These are phyloP conservation scores for Phanerochaete carnosa DNA, from an alignment of 768 basidiomycete species.

Conservation along the genomic window DNA sequence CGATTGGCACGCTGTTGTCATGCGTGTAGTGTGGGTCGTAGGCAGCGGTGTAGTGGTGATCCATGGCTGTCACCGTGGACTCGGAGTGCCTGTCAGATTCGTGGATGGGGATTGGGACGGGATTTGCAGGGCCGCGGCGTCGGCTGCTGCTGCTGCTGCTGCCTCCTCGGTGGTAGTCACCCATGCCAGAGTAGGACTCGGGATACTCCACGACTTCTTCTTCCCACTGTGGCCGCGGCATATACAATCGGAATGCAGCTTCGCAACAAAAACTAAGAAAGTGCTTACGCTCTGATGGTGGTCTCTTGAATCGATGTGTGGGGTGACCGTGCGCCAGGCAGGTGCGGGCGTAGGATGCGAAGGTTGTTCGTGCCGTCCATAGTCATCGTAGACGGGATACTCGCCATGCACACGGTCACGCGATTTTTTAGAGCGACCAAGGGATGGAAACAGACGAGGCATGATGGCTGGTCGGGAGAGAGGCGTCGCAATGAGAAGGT, in stretches of 20 bases:
- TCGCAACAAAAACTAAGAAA: no score
- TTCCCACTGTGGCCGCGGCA: slow-evolving; percentile 5
- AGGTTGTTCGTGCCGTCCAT: slow-evolving; percentile 18
- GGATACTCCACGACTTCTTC: slow-evolving; percentile 15
- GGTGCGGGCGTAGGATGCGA: slow-evolving; percentile 11
- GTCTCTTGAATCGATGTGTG: slow-evolving; percentile 15
- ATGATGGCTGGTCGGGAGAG: slow-evolving; percentile 6
- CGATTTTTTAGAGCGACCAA: slow-evolving; percentile 13
- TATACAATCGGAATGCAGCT: not conserved
- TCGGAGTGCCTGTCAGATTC: slow-evolving; percentile 1
- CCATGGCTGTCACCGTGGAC: slow-evolving; percentile 1
- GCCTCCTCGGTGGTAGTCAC: not conserved
- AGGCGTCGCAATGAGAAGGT: not conserved
- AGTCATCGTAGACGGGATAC: slow-evolving; percentile 12
- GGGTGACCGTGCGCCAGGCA: slow-evolving; percentile 20
- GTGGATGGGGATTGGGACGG: not conserved
- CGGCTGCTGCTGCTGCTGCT: not conserved
- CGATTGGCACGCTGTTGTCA: slow-evolving; percentile 22
- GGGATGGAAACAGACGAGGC: slow-evolving; percentile 25
- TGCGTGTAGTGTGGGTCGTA: not conserved
- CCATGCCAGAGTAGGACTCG: slow-evolving; percentile 9
- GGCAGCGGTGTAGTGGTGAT: not conserved
- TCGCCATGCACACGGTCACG: not conserved
- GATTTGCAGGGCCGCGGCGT: not conserved
- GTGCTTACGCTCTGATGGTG: not conserved